Evolutionary conservation across 2,329 filamentous ascomycete species (phyloP), one percentile per base, ranked within the genome.

Genomic region (Aspergillus sp.): DNA sequence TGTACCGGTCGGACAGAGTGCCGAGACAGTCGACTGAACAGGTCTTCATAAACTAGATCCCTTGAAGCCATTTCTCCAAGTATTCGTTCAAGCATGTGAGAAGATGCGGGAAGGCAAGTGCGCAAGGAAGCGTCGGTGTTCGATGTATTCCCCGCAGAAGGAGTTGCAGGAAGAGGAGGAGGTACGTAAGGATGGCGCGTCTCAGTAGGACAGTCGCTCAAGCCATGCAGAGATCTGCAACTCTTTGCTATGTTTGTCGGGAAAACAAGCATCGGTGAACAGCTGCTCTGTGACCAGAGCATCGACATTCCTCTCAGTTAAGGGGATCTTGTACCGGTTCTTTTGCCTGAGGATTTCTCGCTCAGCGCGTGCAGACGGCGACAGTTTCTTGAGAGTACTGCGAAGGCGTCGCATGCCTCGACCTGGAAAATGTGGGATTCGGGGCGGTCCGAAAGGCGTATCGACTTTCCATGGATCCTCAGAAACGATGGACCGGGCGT

Each of bases 221-320:
- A 93, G 76, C 90, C 90, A 83, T 86, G 89, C 75, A 84, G 87
- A 78, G 90, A 94, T 68, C 79, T 83, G 82, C 89, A 92, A 69
- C 81, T 88, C 75, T 83, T 85, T 67, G 77, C 79, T 68, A 80
- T 80, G 66, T 67, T 81, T 77, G 84, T 88, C 60, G 79, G 77
- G 64, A 81, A 86, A 69, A 80, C 80, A 74, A 82, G 86, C 86
- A 84, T 89, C 74, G 13, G 69, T 64, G 32, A 68, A 68, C 62
- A 71, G 65, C 62, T 77, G 74, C 23, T 71, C 67, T 2, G 70
- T 72, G 54, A 75, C 67, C 15, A 77, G 70, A 3, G 65, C 74
- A 49, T 76, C 71, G 56, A 77, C 62, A 58, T 77, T 77, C 48
- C 73, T 67, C 53, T 74, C 67, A 0, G 75, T 77, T 60, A 77